Evolutionary conservation across 768 basidiomycete species (phyloP), one percentile per base, ranked within the genome.

Genomic region (Mycena sanguinolenta): DNA sequence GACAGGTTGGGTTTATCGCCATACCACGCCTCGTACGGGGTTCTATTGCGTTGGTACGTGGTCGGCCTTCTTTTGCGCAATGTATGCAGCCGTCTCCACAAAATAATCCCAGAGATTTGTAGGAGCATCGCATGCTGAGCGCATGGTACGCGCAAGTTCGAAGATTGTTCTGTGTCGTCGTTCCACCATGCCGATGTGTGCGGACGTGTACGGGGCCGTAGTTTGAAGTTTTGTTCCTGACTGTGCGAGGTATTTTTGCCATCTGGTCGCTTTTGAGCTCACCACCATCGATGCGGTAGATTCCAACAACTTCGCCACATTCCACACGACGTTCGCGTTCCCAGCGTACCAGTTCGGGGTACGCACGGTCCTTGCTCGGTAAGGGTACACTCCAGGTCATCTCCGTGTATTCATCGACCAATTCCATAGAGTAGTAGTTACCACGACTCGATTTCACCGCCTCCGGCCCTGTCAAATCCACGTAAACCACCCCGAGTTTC

Each of bases 1-100:
- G 73, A 74, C 16, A 82, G 73, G 62, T 81, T 66, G 1, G 79
- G 81, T 60, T 74, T 76, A 0, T 27, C 17, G 1, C 69, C 59
- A 57, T 76, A 58, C 70, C 71, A 79, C 5, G 72, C 50, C n/a
- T n/a, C n/a, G n/a, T n/a, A n/a, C n/a, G n/a, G n/a, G n/a, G n/a
- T n/a, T n/a, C n/a, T n/a, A n/a, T 53, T 79, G 75, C 53, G 65
- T 75, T 16, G 79, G 77, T n/a, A n/a, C n/a, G n/a, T n/a, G n/a
- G n/a, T n/a, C n/a, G 0, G 76, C 79, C 17, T 54, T 52, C 14
- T 19, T 5, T 17, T 49, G 21, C 1, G 44, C 4, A 28, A 62
- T 32, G 21, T 62, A 52, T 9, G 30, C 60, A 0, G 60, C 60
- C 16, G 60, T 62, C n/a, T 50, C n/a, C 2, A 62, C 60, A 30